Evolutionary conservation across 2,329 filamentous ascomycete species (phyloP).

Genomic region (Trichoderma koningiopsis): DNA sequence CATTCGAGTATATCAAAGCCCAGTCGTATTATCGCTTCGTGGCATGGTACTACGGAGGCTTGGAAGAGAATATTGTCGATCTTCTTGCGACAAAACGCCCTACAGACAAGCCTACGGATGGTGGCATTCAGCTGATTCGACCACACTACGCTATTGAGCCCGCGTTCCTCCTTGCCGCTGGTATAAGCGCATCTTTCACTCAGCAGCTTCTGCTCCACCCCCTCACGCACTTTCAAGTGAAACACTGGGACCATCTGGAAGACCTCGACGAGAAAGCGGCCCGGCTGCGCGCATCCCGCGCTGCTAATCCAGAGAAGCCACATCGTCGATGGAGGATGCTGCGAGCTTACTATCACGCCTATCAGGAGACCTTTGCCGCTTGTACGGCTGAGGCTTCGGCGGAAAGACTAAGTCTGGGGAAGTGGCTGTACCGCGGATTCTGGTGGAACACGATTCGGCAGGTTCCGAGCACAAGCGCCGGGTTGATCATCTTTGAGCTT

Average conservation of each 20-base stretch:
- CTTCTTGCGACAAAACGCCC: conserved; percentile 52
- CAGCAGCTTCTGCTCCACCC: conserved; percentile 74
- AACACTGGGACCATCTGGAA: conserved; percentile 73
- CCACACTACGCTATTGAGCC: conserved; percentile 78
- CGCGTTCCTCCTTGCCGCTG: conserved; percentile 68
- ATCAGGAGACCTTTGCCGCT: conserved; percentile 66
- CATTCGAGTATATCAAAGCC: conserved; percentile 75
- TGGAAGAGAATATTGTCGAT: conserved; percentile 55
- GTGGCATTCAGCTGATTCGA: conserved; percentile 56
- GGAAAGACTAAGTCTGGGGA: conserved; percentile 58
- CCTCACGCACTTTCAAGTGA: conserved; percentile 68
- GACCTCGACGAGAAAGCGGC: conserved; percentile 65
- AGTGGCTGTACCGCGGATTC: conserved; percentile 72
- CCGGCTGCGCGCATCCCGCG: conserved; percentile 43
- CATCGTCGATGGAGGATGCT: conserved; percentile 55
- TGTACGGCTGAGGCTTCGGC: conserved; percentile 59
- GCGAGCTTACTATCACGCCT: conserved; percentile 69
- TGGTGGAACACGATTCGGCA: conserved; percentile 72
- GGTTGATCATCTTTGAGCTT: conserved; percentile 77
- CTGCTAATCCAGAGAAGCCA: conserved; percentile 38
- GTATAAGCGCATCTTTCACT: conserved; percentile 66
- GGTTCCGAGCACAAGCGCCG: conserved; percentile 75
- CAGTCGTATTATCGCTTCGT: conserved; percentile 72
- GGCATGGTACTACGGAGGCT: conserved; percentile 66
- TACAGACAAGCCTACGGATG: conserved; percentile 29